Evolutionary conservation across 2,329 filamentous ascomycete species (phyloP), one percentile per base, ranked within the genome.

Genomic region (Herpomyces periplanetae): DNA sequence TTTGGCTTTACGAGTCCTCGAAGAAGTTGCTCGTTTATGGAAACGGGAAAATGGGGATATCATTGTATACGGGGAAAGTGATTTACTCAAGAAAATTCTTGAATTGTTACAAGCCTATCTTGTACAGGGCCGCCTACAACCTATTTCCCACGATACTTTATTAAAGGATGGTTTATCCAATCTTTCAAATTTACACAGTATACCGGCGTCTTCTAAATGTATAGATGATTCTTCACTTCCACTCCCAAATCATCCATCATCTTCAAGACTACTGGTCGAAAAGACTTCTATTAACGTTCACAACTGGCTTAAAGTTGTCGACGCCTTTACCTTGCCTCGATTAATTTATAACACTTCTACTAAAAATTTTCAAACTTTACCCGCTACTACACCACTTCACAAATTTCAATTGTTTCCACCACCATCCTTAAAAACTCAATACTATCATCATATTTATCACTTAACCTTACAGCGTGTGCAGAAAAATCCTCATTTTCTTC

Each of bases 381-480:
- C 7, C 19, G 8, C 11, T 10, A 8, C 7, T 27, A 61, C 54
- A 31, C 48, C 60, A 20, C 44, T 47, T 3, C 45, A 49, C 6
- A 56, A 56, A 26, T 52, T 64, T 7, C 61, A 61, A 1, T 34
- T 75, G 15, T 45, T 96, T 25, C 69, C 84, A 0, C 44, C 53
- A 5, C 57, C 69, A 8, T 53, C 58, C 4, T 63, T 73, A 31
- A 87, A 85, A 37, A 87, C 69, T 2, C 46, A 56, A 3, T 44
- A 80, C 17, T 88, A 88, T 39, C 56, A 71, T 27, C 73, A 88
- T 34, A 54, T 73, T 25, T 91, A 84, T 36, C 64, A 87, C 30
- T 51, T 91, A 21, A 62, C 91, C 19, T 65, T 88, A 34, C 75
- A 91, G 36, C 60, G 80, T 8, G 51, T 91, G 8, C 51, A 91